Evolutionary conservation across 2,329 filamentous ascomycete genomes (phyloP), one percentile per base, ranked within the genome.

Genomic region (Pseudopithomyces maydicus): DNA sequence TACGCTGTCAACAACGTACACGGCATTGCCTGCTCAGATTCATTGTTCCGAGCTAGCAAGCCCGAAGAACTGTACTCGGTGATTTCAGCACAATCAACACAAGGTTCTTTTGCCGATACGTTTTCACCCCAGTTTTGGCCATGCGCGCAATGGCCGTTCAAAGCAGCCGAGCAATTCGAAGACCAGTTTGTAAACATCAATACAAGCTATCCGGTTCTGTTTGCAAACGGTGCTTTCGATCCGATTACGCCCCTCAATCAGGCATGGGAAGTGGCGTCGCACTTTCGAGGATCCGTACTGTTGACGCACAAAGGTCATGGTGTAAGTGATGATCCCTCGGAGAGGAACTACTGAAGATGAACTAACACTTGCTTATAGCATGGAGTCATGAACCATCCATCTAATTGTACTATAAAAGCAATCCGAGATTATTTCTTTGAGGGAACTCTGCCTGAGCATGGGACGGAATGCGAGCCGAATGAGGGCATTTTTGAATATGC

Each of bases 181-280:
- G 62, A 62, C 0, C 59, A 59, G 10, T 62, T 47, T 7, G 55
- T 45, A 14, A 48, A 47, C 6, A 57, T 64, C 48, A 59, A 55
- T 20, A 68, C 62, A 2, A 61, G 52, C 39, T 54, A 59, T 20
- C 64, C 62, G 1, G 55, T 64, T 0, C n/a, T 68, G 8, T 52
- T 68, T 1, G 56, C 63, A 2, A 63, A 62, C 19, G 54, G 61
- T 22, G 54, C 55, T 11, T 38, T 51, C 19, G 65, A 66, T 20
- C 62, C 65, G 0, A 59, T 66, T 15, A 65, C 64, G 10, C 64
- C 64, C 3, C 41, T 68, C 10, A 60, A 58, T 22, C 52, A 48
- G 3, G 65, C 60, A 6, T 59, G 58, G 20, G 62, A 65, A 22
- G 58, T 62, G 1, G 59, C 63, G 15, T 35, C 51, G 3, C 58